Evolutionary conservation across 2,329 filamentous ascomycete species (phyloP).

Genomic region (Colletotrichum spinosum): DNA sequence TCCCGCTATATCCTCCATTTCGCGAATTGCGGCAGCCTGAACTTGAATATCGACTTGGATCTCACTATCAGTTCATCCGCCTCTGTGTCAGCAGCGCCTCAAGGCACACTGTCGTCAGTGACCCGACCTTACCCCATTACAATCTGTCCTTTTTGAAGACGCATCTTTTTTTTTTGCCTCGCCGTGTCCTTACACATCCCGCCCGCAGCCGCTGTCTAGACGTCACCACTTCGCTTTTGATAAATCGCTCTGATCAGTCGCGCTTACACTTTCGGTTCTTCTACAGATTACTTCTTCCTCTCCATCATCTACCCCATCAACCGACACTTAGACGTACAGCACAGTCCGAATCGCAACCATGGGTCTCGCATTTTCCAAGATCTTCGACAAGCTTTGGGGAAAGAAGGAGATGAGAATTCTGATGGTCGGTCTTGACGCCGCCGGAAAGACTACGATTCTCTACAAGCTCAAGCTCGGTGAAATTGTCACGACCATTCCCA

Average conservation of each 20-base stretch:
- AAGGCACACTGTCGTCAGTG: slow-evolving; percentile 34
- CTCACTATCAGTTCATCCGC: slow-evolving; percentile 18
- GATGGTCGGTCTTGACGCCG: slow-evolving; percentile 99
- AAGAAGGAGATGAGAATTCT: slow-evolving; percentile 99
- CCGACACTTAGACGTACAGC: slow-evolving; percentile 51
- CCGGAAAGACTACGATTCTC: slow-evolving; percentile 99
- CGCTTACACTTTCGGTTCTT: slow-evolving; percentile 27
- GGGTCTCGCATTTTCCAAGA: slow-evolving; percentile 97
- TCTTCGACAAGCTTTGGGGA: slow-evolving; percentile 96
- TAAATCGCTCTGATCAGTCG: slow-evolving; percentile 22
- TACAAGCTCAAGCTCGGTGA: slow-evolving; percentile 99
- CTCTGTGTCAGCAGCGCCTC: slow-evolving; percentile 29
- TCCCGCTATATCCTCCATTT: slow-evolving; percentile 36
- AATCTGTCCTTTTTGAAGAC: slow-evolving; percentile 34
- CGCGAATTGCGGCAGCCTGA: slow-evolving; percentile 37
- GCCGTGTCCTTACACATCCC: slow-evolving; percentile 18
- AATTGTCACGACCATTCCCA: slow-evolving; percentile 99
- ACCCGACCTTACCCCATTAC: slow-evolving; percentile 19
- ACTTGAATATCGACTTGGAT: slow-evolving; percentile 25
- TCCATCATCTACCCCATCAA: slow-evolving; percentile 46
- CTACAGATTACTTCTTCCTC: slow-evolving; percentile 40
- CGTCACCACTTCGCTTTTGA: slow-evolving; percentile 22
- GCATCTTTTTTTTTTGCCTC: slow-evolving; percentile 5
- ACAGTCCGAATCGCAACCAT: slow-evolving; percentile 73
- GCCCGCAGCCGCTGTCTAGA: slow-evolving; percentile 25